phyloP scores from a whole-genome alignment of 805 yeast species.

The Yarrowia deformans region DNA sequence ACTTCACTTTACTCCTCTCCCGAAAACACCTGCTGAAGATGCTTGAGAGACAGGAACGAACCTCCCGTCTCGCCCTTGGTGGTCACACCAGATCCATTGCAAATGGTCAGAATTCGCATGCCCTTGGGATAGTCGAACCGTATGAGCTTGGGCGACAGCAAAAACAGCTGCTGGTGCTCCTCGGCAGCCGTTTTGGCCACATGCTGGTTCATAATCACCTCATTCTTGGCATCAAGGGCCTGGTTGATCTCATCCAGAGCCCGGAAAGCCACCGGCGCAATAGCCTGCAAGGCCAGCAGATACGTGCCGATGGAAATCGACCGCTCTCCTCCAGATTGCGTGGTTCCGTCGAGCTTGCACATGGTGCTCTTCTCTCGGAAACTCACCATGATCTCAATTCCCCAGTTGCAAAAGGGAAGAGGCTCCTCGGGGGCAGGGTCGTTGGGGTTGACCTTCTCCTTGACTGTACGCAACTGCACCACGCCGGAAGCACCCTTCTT shows the following conservation, averaged over 20 bases:
- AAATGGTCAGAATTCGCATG: slow-evolving; percentile 20
- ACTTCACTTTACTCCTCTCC: not conserved
- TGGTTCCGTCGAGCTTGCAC: slow-evolving; percentile 76
- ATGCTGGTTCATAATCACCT: slow-evolving; percentile 47
- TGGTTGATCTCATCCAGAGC: slow-evolving; percentile 98
- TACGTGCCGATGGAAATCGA: slow-evolving; percentile 93
- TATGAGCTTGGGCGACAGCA: slow-evolving; percentile 37
- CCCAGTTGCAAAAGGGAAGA: slow-evolving; percentile 70
- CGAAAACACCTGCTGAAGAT: not conserved
- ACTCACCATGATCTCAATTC: slow-evolving; percentile 79
- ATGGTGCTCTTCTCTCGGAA: slow-evolving; percentile 80
- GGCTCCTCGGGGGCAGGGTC: not conserved
- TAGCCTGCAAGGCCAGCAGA: slow-evolving; percentile 87
- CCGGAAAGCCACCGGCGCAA: slow-evolving; percentile 87
- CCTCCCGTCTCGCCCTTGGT: not conserved
- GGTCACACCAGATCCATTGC: slow-evolving; percentile 26
- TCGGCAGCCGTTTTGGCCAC: slow-evolving; percentile 4
- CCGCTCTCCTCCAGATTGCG: slow-evolving; percentile 98
- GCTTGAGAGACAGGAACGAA: not conserved
- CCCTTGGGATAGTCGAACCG: slow-evolving; percentile 17
- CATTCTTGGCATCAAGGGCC: slow-evolving; percentile 97
- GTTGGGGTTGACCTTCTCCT: slow-evolving; percentile 13
- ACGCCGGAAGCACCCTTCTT: slow-evolving; percentile 14
- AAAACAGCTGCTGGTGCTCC: slow-evolving; percentile 21
- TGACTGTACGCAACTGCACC: not conserved